Base-by-base conservation (phyloP, 768 basidiomycete species). In the Hygrocybe coccinea region DNA sequence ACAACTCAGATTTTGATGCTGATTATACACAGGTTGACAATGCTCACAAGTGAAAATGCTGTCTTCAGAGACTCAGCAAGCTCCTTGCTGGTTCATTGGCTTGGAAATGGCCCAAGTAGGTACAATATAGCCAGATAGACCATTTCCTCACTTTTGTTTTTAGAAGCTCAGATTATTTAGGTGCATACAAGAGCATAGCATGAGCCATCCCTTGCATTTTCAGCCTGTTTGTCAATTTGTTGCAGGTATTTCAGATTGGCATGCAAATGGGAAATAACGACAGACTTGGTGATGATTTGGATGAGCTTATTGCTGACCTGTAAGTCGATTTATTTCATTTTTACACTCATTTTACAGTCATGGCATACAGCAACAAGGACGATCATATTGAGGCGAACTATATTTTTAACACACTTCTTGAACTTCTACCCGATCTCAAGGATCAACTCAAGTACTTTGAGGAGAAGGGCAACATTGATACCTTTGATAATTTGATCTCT, bases 171-270 rank as follows among this genome's bases (percentile, higher is more conserved):
- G 22, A 22, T 24, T 6, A 29, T 29, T 29, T 29, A 29, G 29
- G 29, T 8, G 8, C 29, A 29, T 29, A 29, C 29, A 29, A 29
- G 29, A 8, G 29, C 29, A 29, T 29, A 29, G 29, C 29, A 29
- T 29, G 29, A 29, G 29, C 29, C 3, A 29, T 29, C 29, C 29
- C 29, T 29, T 8, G 29, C 29, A 29, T 29, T 29, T 29, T 29
- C 29, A 29, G 29, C 29, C 29, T 8, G 8, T 29, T 29, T 29
- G 29, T 29, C 29, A 29, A 29, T 29, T 29, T 29, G 29, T n/a
- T 46, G n/a, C 44, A 46, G 22, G n/a, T 22, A n/a, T 46, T 46
- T 22, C 44, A 46, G 44, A 46, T 46, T 24, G 44, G 44, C 44
- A 46, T 46, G 44, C 44, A 22, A 46, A 24, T 46, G 22, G 44